phyloP scores from a whole-genome alignment of 129 eudicot species.

The Artemisia argyi region DNA sequence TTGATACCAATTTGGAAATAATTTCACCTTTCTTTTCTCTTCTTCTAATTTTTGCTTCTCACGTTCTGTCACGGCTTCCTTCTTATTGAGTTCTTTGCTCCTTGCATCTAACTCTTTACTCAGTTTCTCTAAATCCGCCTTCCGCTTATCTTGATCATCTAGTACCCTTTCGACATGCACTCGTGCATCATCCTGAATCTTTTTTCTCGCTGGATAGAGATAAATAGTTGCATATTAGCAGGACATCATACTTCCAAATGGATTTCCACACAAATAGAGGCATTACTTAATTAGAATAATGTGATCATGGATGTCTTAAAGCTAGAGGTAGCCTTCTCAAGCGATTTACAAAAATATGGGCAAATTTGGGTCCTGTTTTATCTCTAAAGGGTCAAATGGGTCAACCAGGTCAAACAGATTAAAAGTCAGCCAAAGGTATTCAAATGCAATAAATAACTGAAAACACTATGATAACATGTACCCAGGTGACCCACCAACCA shows the following conservation, averaged over 20 bases:
- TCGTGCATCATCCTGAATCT: slow-evolving; percentile 64
- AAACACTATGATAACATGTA: too few relatives aligned
- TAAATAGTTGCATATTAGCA: slow-evolving; percentile 17
- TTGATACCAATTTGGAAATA: neutral
- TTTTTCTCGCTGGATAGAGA: slow-evolving; percentile 55
- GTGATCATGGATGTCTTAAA: too few relatives aligned
- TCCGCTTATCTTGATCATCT: slow-evolving; percentile 72
- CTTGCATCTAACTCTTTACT: slow-evolving; percentile 56
- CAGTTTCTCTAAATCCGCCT: slow-evolving; percentile 54
- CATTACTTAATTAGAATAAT: too few relatives aligned
- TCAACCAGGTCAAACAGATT: too few relatives aligned
- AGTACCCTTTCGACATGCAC: slow-evolving; percentile 61
- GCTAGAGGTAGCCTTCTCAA: too few relatives aligned
- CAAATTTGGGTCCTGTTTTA: too few relatives aligned
- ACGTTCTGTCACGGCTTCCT: slow-evolving; percentile 76
- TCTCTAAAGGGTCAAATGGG: too few relatives aligned
- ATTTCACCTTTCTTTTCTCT: slow-evolving; percentile 67
- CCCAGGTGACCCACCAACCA: too few relatives aligned
- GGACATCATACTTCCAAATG: neutral
- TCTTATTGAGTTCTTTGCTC: slow-evolving; percentile 70
- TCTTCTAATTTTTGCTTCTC: slow-evolving; percentile 78
- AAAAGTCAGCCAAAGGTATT: too few relatives aligned
- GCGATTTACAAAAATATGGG: too few relatives aligned
- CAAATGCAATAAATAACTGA: too few relatives aligned
- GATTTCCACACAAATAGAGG: neutral